Conservation (phyloP, 768 basidiomycete species). For the Boletus rubropictus region DNA sequence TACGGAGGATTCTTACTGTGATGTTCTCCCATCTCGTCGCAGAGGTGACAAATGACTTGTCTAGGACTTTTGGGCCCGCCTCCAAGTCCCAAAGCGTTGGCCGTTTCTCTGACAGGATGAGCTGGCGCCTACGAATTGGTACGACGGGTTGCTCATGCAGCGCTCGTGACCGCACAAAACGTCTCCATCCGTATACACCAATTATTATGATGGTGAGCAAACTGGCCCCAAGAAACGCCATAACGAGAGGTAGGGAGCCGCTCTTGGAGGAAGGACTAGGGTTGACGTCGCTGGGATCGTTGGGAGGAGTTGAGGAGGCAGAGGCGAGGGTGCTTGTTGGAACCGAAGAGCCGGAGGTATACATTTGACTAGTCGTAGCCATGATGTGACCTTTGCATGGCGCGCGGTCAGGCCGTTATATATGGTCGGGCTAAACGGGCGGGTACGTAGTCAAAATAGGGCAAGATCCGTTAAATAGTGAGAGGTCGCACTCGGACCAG, state of each 20-base stretch:
- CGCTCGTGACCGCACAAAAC: conserved; percentile 22
- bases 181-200: conserved; percentile 43
- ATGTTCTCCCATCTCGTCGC: conserved; percentile 36
- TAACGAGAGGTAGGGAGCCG: conserved; percentile 49
- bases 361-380: conserved; percentile 11
- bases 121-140: background rate
- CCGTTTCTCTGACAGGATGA: conserved; percentile 17
- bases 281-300: background rate
- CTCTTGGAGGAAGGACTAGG: conserved; percentile 26
- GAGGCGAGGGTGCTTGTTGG: conserved; percentile 6
- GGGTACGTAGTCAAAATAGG: conserved; percentile 5
- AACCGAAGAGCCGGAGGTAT: background rate
- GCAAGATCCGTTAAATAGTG: conserved; percentile 10
- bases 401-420: conserved; percentile 1
- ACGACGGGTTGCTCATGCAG: conserved; percentile 3
- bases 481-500: too few species aligned
- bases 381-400: conserved; percentile 16
- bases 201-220: conserved; percentile 47
- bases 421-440: conserved; percentile 1
- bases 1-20: conserved; percentile 31
- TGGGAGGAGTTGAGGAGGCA: background rate
- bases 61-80: conserved; percentile 4
- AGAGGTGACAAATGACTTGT: background rate
- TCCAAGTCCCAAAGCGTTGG: conserved; percentile 47
- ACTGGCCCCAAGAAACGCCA: conserved; percentile 56